Conservation (phyloP, 2,329 filamentous ascomycete genomes). For the Akanthomyces lecanii region DNA sequence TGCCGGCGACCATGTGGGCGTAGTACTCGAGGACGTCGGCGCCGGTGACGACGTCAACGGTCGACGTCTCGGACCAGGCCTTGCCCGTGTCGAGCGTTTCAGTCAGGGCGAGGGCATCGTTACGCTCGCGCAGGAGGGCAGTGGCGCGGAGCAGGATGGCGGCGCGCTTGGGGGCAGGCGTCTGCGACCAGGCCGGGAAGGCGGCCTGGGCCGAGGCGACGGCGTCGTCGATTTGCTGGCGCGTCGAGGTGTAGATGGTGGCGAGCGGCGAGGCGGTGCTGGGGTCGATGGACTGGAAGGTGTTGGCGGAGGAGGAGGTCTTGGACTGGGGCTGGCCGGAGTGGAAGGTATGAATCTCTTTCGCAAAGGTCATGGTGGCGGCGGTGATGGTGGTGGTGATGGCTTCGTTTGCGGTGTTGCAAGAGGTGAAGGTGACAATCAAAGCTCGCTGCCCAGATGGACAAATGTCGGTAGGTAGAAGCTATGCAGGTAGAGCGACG, state of each 20-base stretch:
- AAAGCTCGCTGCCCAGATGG: background rate
- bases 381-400: background rate
- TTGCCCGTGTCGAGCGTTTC: constrained; percentile 88
- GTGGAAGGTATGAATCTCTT: constrained; percentile 64
- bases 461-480: background rate
- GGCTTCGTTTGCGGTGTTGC: constrained; percentile 9
- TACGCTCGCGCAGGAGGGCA: constrained; percentile 65
- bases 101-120: constrained; percentile 72
- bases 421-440: background rate
- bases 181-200: constrained; percentile 73
- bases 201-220: constrained; percentile 66
- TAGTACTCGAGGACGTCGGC: constrained; percentile 86
- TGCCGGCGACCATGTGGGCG: constrained; percentile 73
- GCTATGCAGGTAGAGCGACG: background rate
- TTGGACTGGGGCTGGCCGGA: constrained; percentile 61
- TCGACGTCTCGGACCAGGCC: constrained; percentile 76
- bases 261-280: constrained; percentile 65
- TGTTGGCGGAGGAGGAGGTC: constrained; percentile 52
- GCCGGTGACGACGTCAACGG: constrained; percentile 77
- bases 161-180: constrained; percentile 67
- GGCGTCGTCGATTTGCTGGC: constrained; percentile 64
- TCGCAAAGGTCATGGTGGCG: constrained; percentile 32
- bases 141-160: constrained; percentile 76
- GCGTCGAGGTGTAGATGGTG: constrained; percentile 66
- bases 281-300: constrained; percentile 71